phyloP scores from a whole-genome alignment of 768 basidiomycete species.

The Leucosporidium scottii region DNA sequence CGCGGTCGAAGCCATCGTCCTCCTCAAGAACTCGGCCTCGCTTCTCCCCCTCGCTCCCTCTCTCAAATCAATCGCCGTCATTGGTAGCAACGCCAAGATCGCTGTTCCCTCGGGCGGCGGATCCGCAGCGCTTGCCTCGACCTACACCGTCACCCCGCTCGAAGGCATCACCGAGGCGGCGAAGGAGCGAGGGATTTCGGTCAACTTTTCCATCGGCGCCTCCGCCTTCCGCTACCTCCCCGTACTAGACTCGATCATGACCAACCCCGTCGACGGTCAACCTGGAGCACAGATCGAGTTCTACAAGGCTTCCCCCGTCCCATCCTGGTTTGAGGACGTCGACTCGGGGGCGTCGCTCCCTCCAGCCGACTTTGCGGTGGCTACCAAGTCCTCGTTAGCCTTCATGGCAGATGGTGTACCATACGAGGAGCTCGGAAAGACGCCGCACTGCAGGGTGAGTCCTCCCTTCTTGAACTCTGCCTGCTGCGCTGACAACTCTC shows the following conservation, averaged over 20 bases:
- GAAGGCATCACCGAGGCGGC: constrained; percentile 40
- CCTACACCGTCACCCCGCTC: constrained; percentile 42
- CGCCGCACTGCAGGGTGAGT: constrained; percentile 12
- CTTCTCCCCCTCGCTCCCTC: constrained; percentile 41
- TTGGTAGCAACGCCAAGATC: constrained; percentile 41
- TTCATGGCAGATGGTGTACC: constrained; percentile 28
- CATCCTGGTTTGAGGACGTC: not conserved
- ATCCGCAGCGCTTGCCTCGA: constrained; percentile 40
- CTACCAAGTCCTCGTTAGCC: not conserved
- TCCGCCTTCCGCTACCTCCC: constrained; percentile 30
- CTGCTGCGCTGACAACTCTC: too few relatives aligned
- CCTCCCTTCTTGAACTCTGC: too few relatives aligned
- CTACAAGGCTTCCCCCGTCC: constrained; percentile 16
- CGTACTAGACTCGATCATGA: constrained; percentile 22
- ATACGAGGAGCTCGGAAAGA: constrained; percentile 2
- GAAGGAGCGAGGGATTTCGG: constrained; percentile 31
- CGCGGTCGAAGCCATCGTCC: constrained; percentile 48
- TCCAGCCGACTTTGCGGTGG: not conserved
- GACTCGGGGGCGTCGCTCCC: not conserved
- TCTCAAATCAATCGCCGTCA: constrained; percentile 35
- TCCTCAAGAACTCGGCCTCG: constrained; percentile 45
- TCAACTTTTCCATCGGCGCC: constrained; percentile 22
- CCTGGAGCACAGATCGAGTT: constrained; percentile 21
- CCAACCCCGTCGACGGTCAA: not conserved
- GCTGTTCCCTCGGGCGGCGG: constrained; percentile 41